Base-by-base conservation (phyloP, 768 basidiomycete genomes). In the Trametes gibbosa region DNA sequence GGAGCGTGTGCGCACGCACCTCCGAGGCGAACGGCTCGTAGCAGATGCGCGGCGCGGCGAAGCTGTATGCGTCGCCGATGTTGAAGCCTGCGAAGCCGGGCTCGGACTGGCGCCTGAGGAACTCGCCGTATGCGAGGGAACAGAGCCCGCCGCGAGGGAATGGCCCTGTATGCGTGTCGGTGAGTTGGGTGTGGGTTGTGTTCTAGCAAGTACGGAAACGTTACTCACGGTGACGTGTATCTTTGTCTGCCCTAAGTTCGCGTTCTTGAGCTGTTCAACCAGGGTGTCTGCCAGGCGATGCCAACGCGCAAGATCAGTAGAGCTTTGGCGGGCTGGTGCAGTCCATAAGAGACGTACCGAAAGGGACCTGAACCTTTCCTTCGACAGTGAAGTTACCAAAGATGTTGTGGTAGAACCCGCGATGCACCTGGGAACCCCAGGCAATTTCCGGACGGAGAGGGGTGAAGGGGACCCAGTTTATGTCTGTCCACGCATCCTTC, bases 171-270 rank as follows among this genome's bases (percentile, higher is more conserved):
- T n/a, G 14, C 9, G 14, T 12, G 37, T 37, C 17, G 12, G 8
- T 19, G 25, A n/a, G n/a, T 25, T 13, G 4, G 1, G 13, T 34
- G 24, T n/a, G n/a, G n/a, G 12, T 5, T 7, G 25, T 12, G 10
- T 16, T 8, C 8, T 1, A 5, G 13, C 14, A 19, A n/a, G 14
- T 6, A 10, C 19, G 42, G 23, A 13, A 10, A 9, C 13, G 21
- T 7, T 1, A 29, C 57, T 40, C 23, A 59, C 58, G 16, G 58
- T 59, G 58, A 59, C 47, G 37, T 59, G 58, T n/a, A 59, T 19
- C 14, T n/a, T 37, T 3, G 58, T 34, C 6, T 53, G 7, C 34
- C 40, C 16, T 10, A 23, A 8, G 46, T 53, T 39, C 7, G 32
- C 37, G 16, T 1, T 34, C 9, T 35, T 29, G 24, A 59, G 58